Conservation (phyloP, 106 monocot species). For the Vanilla planifolia region DNA sequence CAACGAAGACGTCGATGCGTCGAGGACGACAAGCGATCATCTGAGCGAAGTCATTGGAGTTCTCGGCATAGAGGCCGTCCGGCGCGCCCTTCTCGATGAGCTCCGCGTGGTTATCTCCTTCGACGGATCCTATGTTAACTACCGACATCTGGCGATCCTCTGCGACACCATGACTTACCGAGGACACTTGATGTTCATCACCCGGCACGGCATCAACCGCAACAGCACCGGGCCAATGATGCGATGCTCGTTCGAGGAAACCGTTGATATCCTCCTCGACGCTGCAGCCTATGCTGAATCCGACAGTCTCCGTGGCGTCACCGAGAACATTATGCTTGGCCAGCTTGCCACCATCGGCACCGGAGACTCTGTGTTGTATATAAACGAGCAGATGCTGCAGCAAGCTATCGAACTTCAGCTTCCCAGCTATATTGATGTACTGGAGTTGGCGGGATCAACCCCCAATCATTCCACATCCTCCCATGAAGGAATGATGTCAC, state of each 20-base stretch:
- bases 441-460: constrained; percentile 84
- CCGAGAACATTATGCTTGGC: constrained; percentile 97
- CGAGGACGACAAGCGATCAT: constrained; percentile 93
- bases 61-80: constrained; percentile 95
- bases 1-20: constrained; percentile 83
- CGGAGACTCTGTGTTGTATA: constrained; percentile 65
- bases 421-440: constrained; percentile 89
- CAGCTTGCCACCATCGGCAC: constrained; percentile 97
- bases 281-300: constrained; percentile 94
- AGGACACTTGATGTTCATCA: constrained; percentile 97
- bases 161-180: constrained; percentile 99
- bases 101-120: constrained; percentile 94
- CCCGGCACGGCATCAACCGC: constrained; percentile 92
- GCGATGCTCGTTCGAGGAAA: constrained; percentile 98
- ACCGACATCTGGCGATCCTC: constrained; percentile 91
- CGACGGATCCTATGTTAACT: constrained; percentile 98
- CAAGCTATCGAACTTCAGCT: constrained; percentile 96
- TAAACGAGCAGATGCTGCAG: constrained; percentile 95
- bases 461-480: constrained; percentile 79
- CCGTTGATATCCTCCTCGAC: constrained; percentile 94
- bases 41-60: constrained; percentile 98
- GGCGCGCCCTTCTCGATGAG: constrained; percentile 88
- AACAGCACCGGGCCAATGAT: constrained; percentile 95
- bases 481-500: constrained; percentile 98
- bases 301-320: constrained; percentile 86